Evolutionary conservation across 2,329 filamentous ascomycete genomes (phyloP).

Genomic region (Mycosphaerella sp.): DNA sequence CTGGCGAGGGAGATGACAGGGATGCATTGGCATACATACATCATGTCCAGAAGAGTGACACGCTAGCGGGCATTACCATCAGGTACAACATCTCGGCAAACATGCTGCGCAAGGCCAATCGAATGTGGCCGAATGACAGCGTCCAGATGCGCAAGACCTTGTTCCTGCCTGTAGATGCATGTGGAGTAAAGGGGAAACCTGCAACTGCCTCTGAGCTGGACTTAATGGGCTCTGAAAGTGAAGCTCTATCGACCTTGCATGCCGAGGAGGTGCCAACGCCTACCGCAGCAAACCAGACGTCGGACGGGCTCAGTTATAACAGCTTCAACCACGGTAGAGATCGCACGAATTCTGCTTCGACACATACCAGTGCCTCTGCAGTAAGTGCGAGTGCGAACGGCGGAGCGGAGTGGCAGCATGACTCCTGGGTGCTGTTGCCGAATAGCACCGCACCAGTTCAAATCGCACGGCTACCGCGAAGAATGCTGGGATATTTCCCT

Average conservation of each 20-base stretch:
- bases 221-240: conserved; percentile 29
- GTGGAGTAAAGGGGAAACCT: conserved; percentile 68
- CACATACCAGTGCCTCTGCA: conserved; percentile 33
- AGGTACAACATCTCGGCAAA: conserved; percentile 83
- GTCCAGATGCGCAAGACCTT: conserved; percentile 78
- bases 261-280: conserved; percentile 35
- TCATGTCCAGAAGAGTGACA: conserved; percentile 74
- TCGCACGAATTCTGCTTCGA: conserved; percentile 34
- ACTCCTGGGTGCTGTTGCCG: conserved; percentile 80
- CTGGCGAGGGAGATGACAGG: conserved; percentile 55
- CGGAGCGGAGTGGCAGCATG: conserved; percentile 72
- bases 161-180: conserved; percentile 81
- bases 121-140: conserved; percentile 89
- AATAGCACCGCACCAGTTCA: conserved; percentile 66
- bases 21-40: conserved; percentile 88
- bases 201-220: conserved; percentile 34
- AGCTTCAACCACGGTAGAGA: conserved; percentile 24
- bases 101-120: conserved; percentile 77
- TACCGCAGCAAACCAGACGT: conserved; percentile 27
- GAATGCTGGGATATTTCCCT: conserved; percentile 83
- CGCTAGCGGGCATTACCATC: conserved; percentile 82
- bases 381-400: conserved; percentile 43
- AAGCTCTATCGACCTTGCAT: conserved; percentile 26
- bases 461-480: conserved; percentile 75
- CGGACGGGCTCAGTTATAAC: conserved; percentile 17